A percentile compares a stretch with the other conserved stretches of the same genome.
These are phyloP conservation scores for Pelargonium myrrhifolium DNA, from an alignment of 441 rosid genomes.

Conservation along the genomic window DNA sequence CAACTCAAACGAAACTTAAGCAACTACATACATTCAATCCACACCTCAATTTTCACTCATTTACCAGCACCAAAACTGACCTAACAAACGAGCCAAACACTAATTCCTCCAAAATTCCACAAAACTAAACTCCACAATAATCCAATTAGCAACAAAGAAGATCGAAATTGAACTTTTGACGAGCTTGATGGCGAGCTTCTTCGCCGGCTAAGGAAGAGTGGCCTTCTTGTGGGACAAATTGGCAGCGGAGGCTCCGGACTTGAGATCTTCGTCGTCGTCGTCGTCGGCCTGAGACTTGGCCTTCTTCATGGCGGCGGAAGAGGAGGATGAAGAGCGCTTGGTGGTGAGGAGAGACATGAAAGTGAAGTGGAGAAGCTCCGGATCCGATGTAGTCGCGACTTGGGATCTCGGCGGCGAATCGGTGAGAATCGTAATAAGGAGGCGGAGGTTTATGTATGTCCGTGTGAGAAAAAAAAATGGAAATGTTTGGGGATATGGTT, in stretches of 20 bases:
- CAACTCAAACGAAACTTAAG: slow-evolving; percentile 6
- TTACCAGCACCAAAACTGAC: background rate
- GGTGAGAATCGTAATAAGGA: too few species aligned
- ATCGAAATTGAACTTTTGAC: slow-evolving; percentile 43
- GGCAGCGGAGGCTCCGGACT: slow-evolving; percentile 37
- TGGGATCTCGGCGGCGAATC: too few species aligned
- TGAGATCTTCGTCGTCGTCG: slow-evolving; percentile 12
- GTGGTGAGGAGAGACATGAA: too few species aligned
- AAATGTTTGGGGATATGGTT: too few species aligned
- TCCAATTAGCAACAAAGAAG: background rate
- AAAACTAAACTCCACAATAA: background rate
- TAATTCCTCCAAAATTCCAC: slow-evolving; percentile 5
- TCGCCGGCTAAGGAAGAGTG: slow-evolving; percentile 77
- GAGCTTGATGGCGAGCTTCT: slow-evolving; percentile 86
- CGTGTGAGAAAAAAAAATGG: too few species aligned
- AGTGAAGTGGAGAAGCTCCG: too few species aligned
- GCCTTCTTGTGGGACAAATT: slow-evolving; percentile 93
- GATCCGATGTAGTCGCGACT: too few species aligned
- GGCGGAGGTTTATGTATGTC: too few species aligned
- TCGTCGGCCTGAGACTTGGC: slow-evolving; percentile 63
- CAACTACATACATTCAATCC: background rate
- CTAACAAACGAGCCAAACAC: slow-evolving; percentile 7
- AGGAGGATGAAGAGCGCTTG: too few species aligned
- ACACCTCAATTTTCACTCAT: slow-evolving; percentile 12
- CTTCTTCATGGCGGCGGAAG: slow-evolving; percentile 51